A percentile compares a stretch with the other conserved stretches of the same genome.
Conservation (phyloP, 495 filamentous ascomycete species). For the Chaetomium cochliodes region DNA sequence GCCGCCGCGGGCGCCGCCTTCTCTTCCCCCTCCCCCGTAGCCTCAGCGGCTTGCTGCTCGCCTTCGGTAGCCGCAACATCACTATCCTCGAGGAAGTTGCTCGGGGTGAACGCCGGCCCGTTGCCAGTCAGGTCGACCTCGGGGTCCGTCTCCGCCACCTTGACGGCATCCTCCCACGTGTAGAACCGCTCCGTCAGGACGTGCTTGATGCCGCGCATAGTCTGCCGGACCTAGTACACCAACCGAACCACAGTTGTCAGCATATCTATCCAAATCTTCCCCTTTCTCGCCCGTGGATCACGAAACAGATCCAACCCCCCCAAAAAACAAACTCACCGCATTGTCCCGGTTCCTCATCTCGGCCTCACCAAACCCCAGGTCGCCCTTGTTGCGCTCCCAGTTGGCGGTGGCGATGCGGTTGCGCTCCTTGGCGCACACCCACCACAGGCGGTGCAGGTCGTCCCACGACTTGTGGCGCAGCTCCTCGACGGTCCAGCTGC, state of each 20-base stretch:
- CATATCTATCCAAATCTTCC: neutral
- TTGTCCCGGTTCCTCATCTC: constrained; percentile 58
- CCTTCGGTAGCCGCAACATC: constrained; percentile 15
- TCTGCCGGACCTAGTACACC: constrained; percentile 58
- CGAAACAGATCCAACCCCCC: neutral
- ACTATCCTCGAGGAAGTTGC: constrained; percentile 39
- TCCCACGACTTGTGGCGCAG: constrained; percentile 88
- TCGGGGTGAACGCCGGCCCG: constrained; percentile 50
- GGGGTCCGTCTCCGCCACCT: constrained; percentile 64
- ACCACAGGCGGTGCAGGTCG: constrained; percentile 90
- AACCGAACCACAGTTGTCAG: neutral
- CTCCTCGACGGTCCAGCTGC: constrained; percentile 84
- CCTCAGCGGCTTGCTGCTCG: constrained; percentile 13
- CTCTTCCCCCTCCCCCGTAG: constrained; percentile 9
- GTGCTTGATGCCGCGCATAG: constrained; percentile 77
- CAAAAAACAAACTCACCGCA: constrained; percentile 53
- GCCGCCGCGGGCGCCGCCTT: constrained; percentile 13
- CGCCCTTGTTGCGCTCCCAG: constrained; percentile 60
- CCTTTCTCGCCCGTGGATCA: neutral
- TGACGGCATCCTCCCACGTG: constrained; percentile 79
- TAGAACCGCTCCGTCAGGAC: constrained; percentile 85
- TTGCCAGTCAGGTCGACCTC: constrained; percentile 59
- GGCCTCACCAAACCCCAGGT: constrained; percentile 65
- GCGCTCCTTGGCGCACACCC: constrained; percentile 88
- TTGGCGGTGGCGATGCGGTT: constrained; percentile 82